Evolutionary conservation across 2,329 filamentous ascomycete genomes (phyloP).

Genomic region (Aspergillus fructus): DNA sequence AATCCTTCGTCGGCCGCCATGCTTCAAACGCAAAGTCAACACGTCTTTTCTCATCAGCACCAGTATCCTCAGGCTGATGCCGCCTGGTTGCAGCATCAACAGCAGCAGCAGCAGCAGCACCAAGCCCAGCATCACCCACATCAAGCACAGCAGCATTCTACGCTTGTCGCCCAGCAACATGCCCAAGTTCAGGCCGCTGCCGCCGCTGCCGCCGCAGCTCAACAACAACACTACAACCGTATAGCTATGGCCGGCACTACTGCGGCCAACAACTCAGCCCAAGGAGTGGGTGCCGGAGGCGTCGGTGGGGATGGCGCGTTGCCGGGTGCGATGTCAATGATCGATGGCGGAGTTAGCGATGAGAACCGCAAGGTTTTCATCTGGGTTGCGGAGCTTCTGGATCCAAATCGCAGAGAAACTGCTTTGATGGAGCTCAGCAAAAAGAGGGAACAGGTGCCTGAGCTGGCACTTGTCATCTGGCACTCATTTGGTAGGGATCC

Average conservation of each 20-base stretch:
- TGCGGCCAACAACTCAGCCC: slow-evolving; percentile 37
- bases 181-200: slow-evolving; percentile 53
- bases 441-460: slow-evolving; percentile 96
- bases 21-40: slow-evolving; percentile 55
- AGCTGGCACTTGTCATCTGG: slow-evolving; percentile 94
- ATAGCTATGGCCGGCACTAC: slow-evolving; percentile 66
- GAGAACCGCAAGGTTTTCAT: slow-evolving; percentile 90
- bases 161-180: slow-evolving; percentile 53
- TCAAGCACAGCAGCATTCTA: slow-evolving; percentile 41
- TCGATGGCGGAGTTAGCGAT: slow-evolving; percentile 73
- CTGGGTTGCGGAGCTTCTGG: slow-evolving; percentile 89
- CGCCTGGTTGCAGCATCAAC: slow-evolving; percentile 47
- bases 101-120: slow-evolving; percentile 33
- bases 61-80: slow-evolving; percentile 51
- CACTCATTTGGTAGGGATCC: slow-evolving; percentile 83
- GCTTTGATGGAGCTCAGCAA: slow-evolving; percentile 95
- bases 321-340: slow-evolving; percentile 35
- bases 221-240: slow-evolving; percentile 66
- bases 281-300: slow-evolving; percentile 44
- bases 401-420: slow-evolving; percentile 81
- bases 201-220: slow-evolving; percentile 40
- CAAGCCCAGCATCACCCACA: slow-evolving; percentile 40
- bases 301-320: slow-evolving; percentile 45
- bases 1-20: slow-evolving; percentile 37
- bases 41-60: slow-evolving; percentile 62